Base-by-base conservation (phyloP, 495 filamentous ascomycete species). In the Penicillium longicatenatum region DNA sequence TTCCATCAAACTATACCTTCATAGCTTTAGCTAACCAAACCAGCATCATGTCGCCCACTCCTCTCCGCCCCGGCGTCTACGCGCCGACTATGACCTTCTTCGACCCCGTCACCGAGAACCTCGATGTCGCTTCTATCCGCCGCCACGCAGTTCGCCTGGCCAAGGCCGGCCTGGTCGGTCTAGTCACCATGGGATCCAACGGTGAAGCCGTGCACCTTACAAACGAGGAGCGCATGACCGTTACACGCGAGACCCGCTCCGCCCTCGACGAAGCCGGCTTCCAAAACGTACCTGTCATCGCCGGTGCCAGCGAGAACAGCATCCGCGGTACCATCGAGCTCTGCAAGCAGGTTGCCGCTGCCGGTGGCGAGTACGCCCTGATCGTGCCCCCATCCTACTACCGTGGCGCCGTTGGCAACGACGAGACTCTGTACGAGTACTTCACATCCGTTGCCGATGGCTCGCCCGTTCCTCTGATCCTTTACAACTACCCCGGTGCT, bases 11-110 rank as follows among this genome's bases (percentile, higher is more conserved):
- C 35, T 53, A 50, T 39, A n/a, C 37, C 14, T 39, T 12, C 2
- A 39, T 35, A n/a, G 14, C 50, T 51, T 12, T 9, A 37, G 50
- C 21, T 43, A 57, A 24, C 30, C 47, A 50, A 39, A 14, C 35
- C 56, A 59, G 50, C 62, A 66, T 52, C 62, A 68, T 68, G 65
- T 30, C 76, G 35, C 31, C 73, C 52, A 84, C 86, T 44, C 83
- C 89, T 59, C 86, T 95, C 49, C 89, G 88, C 14, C 86, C 87
- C 61, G 92, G 92, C 66, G 92, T 93, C 69, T 95, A 94, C 72
- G 88, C 89, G 58, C 92, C 92, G 19, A 93, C 89, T 30, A 91
- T 93, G 84, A 94, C 91, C 59, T 94, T 96, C 75, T 95, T 96
- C 77, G 80, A 93, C 66, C 81, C 86, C 14, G 77, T 83, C 31